Conservation (phyloP, 106 monocot species). For the Acanthochlamys bracteata region DNA sequence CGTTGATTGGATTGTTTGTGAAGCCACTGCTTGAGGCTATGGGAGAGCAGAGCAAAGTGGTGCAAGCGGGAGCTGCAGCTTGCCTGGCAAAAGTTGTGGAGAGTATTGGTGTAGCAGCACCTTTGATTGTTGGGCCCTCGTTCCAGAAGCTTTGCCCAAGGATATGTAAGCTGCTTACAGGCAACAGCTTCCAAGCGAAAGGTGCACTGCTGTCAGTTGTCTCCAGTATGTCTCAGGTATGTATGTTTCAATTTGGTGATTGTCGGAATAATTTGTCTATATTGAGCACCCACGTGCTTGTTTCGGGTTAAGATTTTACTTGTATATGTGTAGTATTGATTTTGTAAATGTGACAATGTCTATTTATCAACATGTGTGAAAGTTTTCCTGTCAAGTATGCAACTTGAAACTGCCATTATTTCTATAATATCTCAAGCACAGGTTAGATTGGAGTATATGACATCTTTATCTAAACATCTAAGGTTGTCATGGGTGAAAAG, state of each 20-base stretch:
- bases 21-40: slow-evolving; percentile 81
- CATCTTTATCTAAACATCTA: no score
- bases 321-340: no score
- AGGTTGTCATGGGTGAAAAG: no score
- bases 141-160: slow-evolving; percentile 73
- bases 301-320: neutral
- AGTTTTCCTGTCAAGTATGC: no score
- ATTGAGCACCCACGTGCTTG: neutral
- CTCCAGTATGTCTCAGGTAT: slow-evolving; percentile 74
- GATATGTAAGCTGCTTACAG: slow-evolving; percentile 69
- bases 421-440: no score
- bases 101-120: slow-evolving; percentile 13
- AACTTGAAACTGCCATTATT: no score
- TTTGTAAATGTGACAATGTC: no score
- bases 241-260: neutral
- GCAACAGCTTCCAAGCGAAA: slow-evolving; percentile 72
- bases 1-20: slow-evolving; percentile 58
- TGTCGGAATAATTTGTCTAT: neutral
- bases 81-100: slow-evolving; percentile 85
- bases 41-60: slow-evolving; percentile 79
- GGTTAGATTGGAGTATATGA: no score
- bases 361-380: no score
- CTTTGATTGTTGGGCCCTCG: neutral
- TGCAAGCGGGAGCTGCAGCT: slow-evolving; percentile 59
- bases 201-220: slow-evolving; percentile 62